Evolutionary conservation across 2,329 filamentous ascomycete species (phyloP), one percentile per base, ranked within the genome.

Genomic region (Claviceps maximensis): DNA sequence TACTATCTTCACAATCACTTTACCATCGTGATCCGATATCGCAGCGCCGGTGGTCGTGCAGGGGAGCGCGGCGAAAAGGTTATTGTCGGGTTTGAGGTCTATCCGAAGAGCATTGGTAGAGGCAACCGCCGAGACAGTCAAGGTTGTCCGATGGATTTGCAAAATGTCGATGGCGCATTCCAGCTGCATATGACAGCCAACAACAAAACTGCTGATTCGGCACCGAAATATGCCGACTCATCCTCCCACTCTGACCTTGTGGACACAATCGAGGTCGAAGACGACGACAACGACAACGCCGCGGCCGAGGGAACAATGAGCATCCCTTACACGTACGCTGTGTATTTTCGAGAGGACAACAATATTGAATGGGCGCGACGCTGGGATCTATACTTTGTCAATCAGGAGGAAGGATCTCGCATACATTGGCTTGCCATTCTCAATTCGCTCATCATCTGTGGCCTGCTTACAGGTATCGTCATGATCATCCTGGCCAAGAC

Each of bases 311-410:
- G 80, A 15, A 87, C 74, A 2, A 67, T 93, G 49, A 82, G 77
- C 2, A 84, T 95, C 50, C 87, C 89, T 0, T 94, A 90, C 68
- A 87, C 87, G 0, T 95, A 95, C 69, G 91, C 88, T 3, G 85
- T 95, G 15, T 94, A 93, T 68, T 95, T 89, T 71, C 83, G 87
- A 50, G 86, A 94, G 65, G 87, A 94, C 56, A 79, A 84, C 44
- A 80, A 77, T 21, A 74, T 94, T 50, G 87, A 93, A 58, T 95
- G 89, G 89, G 74, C 76, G 53, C 87, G 84, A 60, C 80, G 89
- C 52, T 95, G 89, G 89, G 87, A 94, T 62, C 72, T 91, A 52
- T 95, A 94, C 67, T 94, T 95, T 69, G 86, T 86, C 55, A 89
- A 91, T 65, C 87, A 93, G 63, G 84, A 88, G 54, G 87, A 91